Percentiles rank a stretch among this genome's conserved stretches.
These are phyloP conservation scores for Trichocladium antarcticum DNA, from an alignment of 495 filamentous ascomycete species.

Conservation along the genomic window DNA sequence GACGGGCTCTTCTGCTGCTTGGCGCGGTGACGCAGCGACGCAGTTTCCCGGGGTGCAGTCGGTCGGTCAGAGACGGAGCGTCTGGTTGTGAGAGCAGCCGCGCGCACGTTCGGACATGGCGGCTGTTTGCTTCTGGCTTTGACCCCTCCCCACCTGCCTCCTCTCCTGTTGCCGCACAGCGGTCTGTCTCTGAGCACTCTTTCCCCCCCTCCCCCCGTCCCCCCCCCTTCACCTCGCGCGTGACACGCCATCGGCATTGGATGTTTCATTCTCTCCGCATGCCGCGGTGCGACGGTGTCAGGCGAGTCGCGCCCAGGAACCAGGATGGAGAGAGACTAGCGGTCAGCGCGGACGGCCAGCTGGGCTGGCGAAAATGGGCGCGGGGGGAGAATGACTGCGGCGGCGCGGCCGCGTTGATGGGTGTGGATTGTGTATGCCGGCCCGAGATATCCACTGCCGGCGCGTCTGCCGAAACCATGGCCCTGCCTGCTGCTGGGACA, in stretches of 20 bases:
- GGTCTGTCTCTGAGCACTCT: too few relatives aligned
- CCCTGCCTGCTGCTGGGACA: neutral
- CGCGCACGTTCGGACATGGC: too few relatives aligned
- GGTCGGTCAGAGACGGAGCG: too few relatives aligned
- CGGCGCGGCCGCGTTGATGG: neutral
- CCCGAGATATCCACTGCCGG: neutral
- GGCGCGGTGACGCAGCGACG: too few relatives aligned
- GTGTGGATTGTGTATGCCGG: neutral
- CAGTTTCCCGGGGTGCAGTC: too few relatives aligned
- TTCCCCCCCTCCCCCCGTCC: neutral
- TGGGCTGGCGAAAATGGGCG: too few relatives aligned
- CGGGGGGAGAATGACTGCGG: neutral
- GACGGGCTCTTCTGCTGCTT: too few relatives aligned
- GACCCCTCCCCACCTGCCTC: neutral
- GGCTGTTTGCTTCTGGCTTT: too few relatives aligned
- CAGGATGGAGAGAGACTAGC: neutral
- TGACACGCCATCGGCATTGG: neutral
- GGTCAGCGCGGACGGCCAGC: neutral
- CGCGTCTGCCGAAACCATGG: neutral
- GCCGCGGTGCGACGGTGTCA: constrained; percentile 1
- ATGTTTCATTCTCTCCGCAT: neutral
- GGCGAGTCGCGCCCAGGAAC: neutral
- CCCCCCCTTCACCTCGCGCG: neutral
- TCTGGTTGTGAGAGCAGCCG: too few relatives aligned
- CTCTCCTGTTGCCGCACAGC: neutral